A percentile compares a stretch with the other conserved stretches of the same genome.
Conservation (phyloP, 2,329 filamentous ascomycete genomes). For the Geoglossum cookeanum region DNA sequence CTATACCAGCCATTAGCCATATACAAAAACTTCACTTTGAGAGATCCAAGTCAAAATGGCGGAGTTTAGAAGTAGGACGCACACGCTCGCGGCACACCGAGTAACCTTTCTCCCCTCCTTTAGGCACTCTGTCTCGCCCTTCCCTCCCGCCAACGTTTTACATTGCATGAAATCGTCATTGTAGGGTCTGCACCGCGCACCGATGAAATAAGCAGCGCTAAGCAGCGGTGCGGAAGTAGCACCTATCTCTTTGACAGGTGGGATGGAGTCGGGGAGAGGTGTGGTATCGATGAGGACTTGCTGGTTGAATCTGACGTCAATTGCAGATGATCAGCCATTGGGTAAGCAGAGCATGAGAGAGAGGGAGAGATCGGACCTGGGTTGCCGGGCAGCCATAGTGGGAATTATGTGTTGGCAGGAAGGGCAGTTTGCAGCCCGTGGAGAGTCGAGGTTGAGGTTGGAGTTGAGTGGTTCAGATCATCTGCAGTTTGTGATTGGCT, state of each 20-base stretch:
- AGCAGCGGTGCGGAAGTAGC: conserved; percentile 81
- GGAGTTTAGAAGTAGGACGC: conserved; percentile 21
- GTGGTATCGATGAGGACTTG: conserved; percentile 87
- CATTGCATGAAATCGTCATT: conserved; percentile 99
- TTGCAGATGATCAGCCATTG: conserved; percentile 6
- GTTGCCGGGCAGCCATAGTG: conserved; percentile 41
- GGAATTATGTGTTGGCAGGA: conserved; percentile 11
- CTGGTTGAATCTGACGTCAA: conserved; percentile 66
- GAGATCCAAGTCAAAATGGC: not conserved
- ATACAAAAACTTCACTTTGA: not conserved
- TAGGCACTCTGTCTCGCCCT: conserved; percentile 84
- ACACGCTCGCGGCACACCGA: conserved; percentile 91
- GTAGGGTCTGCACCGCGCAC: conserved; percentile 80
- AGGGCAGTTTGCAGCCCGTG: conserved; percentile 15
- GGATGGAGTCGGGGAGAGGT: conserved; percentile 79
- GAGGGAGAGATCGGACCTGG: conserved; percentile 28
- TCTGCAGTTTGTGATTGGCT: not conserved
- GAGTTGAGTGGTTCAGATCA: conserved; percentile 4
- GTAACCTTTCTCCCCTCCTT: conserved; percentile 94
- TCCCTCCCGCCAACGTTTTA: conserved; percentile 84
- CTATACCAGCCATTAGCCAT: conserved; percentile 25
- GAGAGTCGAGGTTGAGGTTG: conserved; percentile 12
- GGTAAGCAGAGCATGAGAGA: not conserved
- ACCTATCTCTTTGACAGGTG: conserved; percentile 83
- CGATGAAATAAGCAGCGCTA: conserved; percentile 91